phyloP scores from a whole-genome alignment of 2,329 filamentous ascomycete species.

The Fusarium nygamai region DNA sequence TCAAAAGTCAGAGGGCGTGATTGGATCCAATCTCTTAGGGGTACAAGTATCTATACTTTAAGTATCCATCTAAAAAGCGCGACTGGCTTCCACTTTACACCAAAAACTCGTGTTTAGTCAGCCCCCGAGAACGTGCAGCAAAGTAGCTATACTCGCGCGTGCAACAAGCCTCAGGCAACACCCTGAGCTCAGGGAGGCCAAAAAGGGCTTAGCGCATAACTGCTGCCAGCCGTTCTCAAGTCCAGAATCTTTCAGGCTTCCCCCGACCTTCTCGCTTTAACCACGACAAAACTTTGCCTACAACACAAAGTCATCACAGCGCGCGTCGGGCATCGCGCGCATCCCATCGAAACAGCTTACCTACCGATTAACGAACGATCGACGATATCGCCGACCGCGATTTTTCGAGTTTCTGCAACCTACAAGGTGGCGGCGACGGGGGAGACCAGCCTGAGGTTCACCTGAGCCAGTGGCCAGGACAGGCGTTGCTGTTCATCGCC shows the following conservation, averaged over 20 bases:
- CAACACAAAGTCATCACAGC: conserved; percentile 56
- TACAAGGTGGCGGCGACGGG: conserved; percentile 57
- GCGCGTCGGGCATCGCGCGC: conserved; percentile 63
- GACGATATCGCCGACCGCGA: conserved; percentile 51
- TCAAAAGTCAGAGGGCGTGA: conserved; percentile 28
- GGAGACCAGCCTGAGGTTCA: conserved; percentile 57
- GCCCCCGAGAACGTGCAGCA: conserved; percentile 27
- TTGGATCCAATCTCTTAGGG: conserved; percentile 7
- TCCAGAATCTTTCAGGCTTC: conserved; percentile 57
- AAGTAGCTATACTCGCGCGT: conserved; percentile 26
- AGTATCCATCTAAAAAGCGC: background rate
- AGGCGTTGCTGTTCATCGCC: conserved; percentile 54
- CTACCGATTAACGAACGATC: conserved; percentile 41
- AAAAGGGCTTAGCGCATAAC: conserved; percentile 35
- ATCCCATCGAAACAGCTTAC: conserved; percentile 43
- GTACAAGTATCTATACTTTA: conserved; percentile 33
- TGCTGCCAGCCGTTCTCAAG: conserved; percentile 52
- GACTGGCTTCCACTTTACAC: background rate
- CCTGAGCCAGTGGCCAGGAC: conserved; percentile 59
- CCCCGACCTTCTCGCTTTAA: conserved; percentile 52
- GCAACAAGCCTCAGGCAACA: conserved; percentile 40
- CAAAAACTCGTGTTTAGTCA: conserved; percentile 33
- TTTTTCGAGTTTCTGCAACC: conserved; percentile 49
- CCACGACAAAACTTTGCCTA: conserved; percentile 56
- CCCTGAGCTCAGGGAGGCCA: conserved; percentile 24